Base-by-base conservation (phyloP, 164 flowering plant species). In the Malania oleifera region DNA sequence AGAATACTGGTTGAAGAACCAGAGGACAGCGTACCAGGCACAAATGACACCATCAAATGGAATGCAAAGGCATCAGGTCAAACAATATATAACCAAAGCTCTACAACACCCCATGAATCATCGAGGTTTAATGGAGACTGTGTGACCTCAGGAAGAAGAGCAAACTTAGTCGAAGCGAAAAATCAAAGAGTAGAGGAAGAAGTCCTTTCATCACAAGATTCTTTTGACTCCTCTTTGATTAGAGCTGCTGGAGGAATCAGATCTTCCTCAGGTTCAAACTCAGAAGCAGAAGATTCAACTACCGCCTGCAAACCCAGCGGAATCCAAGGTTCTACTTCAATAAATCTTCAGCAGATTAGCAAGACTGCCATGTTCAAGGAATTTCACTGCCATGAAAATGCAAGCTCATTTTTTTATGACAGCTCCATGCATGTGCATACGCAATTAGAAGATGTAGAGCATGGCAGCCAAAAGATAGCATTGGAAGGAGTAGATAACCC, bases 231-330 rank as follows among this genome's bases (percentile, higher is more conserved):
- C 31, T 57, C 62, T 27, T 45, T 66, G 17, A 26, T 63, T 38
- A 79, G 73, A 54, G 63, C 49, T 12, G 38, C 28, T 57, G 78
- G 71, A 67, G 74, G 68, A 44, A 46, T 66, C 44, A 69, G 68
- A 68, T 80, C 80, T 6, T 72, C 60, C 61, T 76, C 85, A 38
- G 84, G 74, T 15, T 80, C 84, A 70, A 77, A 78, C 53, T 78
- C 82, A 37, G 86, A 82, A 68, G 72, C 66, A 62, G 87, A 80
- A 59, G 80, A 76, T 54, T 65, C 56, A 52, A 56, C 54, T 17
- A 48, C 34, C 2, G 18, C 58, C 4, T 54, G 54, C 61, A 68
- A 53, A 44, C 29, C 63, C 34, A 64, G 63, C 39, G 27, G 19
- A 34, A 43, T 47, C 26, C 46, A 45, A 11, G 46, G 37, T 53